These are phyloP conservation scores for Fusarium torreyae DNA, from an alignment of 2,329 filamentous ascomycete genomes.

Conservation along the genomic window DNA sequence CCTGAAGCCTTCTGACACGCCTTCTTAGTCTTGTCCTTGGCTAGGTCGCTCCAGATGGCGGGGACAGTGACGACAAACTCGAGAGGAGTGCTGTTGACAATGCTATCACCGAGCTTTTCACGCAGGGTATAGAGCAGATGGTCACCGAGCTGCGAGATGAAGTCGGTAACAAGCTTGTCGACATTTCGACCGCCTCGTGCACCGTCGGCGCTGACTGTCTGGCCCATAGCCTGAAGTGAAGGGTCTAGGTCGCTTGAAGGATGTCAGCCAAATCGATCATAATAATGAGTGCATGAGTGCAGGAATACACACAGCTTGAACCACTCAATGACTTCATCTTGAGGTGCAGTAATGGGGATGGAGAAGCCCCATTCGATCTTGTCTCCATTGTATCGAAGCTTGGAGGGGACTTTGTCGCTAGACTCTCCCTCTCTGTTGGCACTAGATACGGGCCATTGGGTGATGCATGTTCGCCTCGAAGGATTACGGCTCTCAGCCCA, in stretches of 20 bases:
- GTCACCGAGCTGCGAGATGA: conserved; percentile 60
- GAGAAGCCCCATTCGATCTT: conserved; percentile 63
- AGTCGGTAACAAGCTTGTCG: conserved; percentile 63
- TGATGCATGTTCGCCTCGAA: conserved; percentile 56
- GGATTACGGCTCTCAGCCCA: conserved; percentile 62
- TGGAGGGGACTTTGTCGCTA: conserved; percentile 64
- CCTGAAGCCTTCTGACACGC: conserved; percentile 58
- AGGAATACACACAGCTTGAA: conserved; percentile 62
- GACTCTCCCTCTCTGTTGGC: conserved; percentile 54
- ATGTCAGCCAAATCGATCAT: conserved; percentile 20
- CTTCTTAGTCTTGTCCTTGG: conserved; percentile 64
- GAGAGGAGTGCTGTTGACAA: conserved; percentile 59
- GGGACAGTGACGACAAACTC: conserved; percentile 70
- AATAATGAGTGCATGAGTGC: neutral
- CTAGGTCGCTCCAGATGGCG: conserved; percentile 69
- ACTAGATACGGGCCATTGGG: conserved; percentile 60
- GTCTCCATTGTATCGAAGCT: conserved; percentile 57
- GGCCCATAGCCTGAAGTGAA: conserved; percentile 53
- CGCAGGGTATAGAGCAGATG: conserved; percentile 62
- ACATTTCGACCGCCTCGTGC: conserved; percentile 54
- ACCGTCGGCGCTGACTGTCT: conserved; percentile 48
- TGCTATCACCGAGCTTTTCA: conserved; percentile 59
- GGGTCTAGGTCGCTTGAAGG: conserved; percentile 55
- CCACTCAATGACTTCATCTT: conserved; percentile 60
- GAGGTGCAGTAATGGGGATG: conserved; percentile 58